Percentiles rank a stretch among this genome's conserved stretches.
phyloP scores from a whole-genome alignment of 257 asterid species.

The Misopates orontium region DNA sequence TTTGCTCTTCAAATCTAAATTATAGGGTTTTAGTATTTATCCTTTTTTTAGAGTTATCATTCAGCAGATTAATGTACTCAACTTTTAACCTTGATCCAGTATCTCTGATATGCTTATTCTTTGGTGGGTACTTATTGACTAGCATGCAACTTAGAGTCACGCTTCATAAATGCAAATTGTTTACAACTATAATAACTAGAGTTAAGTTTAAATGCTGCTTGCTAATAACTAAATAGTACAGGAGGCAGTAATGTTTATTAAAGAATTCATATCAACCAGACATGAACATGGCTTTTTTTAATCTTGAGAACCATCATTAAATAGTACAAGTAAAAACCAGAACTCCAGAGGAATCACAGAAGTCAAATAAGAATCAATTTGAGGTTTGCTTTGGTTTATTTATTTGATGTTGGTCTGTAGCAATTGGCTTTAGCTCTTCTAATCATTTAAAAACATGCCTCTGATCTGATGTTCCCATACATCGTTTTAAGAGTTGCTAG shows the following conservation, averaged over 20 bases:
- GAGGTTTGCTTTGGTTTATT: neutral
- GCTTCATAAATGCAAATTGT: too few relatives aligned
- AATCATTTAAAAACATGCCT: neutral
- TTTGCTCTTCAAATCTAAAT: too few relatives aligned
- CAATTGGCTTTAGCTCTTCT: too few relatives aligned
- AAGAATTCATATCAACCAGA: too few relatives aligned
- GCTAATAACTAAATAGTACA: too few relatives aligned
- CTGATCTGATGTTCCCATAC: too few relatives aligned
- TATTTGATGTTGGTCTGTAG: conserved; percentile 3
- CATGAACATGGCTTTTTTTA: too few relatives aligned
- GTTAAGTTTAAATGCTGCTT: too few relatives aligned
- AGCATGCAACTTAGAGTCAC: neutral
- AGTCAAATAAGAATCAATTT: neutral
- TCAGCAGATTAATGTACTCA: neutral
- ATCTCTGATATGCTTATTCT: neutral
- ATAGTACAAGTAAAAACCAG: neutral
- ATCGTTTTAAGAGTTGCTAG: neutral
- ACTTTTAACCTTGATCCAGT: neutral
- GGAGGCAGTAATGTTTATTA: too few relatives aligned
- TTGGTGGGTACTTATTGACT: neutral
- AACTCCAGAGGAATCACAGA: neutral
- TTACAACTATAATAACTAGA: too few relatives aligned
- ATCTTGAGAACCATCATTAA: neutral
- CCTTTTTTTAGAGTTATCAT: neutral
- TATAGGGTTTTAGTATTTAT: too few relatives aligned